Base-by-base conservation (phyloP, 2,329 filamentous ascomycete species). In the Exophiala sp. region DNA sequence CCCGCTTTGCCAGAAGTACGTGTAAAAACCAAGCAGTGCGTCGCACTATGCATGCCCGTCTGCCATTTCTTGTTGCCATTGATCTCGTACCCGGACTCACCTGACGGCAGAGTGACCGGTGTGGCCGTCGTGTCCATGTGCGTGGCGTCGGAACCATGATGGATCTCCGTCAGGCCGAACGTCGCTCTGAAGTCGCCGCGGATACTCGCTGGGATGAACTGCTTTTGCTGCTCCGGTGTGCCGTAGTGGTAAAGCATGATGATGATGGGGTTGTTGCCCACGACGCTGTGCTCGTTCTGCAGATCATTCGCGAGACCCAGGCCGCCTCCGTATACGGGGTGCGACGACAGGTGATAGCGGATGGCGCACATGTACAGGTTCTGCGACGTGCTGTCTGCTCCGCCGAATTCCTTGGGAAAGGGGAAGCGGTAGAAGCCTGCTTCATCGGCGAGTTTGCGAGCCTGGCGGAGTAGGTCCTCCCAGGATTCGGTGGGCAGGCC, bases 351-450 rank as follows among this genome's bases (percentile, higher is more conserved):
- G 62, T 85, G 80, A 62, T 82, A 80, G 12, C 82, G 68, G 39
- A 85, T 80, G 1, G 80, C 81, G 5, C 80, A 78, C 82, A 85
- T 85, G 78, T 79, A 84, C 2, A 85, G 70, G 64, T 85, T 85
- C 34, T 71, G 73, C 5, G 76, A 72, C 2, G 70, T 67, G 57
- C 70, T 69, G 39, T 75, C 78, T 47, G 75, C 71, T 0, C 81
- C 81, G 10, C 81, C 80, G 65, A 80, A 83, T 62, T 79, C 67
- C 53, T 68, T 72, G 0, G 82, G 82, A 1, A 85, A 69, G 9
- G 78, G 76, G 58, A 85, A 79, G 10, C 82, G 78, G 62, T 76
- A 84, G 71, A 85, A 83, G 1, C 82, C 82, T 11, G 82, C 82
- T 51, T 76, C 68, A 64, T 85, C 82, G 43, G 82, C 80, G 5